These are phyloP conservation scores for Ceratobasidium sp. DNA, from an alignment of 1,284 basidiomycete species.

Conservation along the genomic window DNA sequence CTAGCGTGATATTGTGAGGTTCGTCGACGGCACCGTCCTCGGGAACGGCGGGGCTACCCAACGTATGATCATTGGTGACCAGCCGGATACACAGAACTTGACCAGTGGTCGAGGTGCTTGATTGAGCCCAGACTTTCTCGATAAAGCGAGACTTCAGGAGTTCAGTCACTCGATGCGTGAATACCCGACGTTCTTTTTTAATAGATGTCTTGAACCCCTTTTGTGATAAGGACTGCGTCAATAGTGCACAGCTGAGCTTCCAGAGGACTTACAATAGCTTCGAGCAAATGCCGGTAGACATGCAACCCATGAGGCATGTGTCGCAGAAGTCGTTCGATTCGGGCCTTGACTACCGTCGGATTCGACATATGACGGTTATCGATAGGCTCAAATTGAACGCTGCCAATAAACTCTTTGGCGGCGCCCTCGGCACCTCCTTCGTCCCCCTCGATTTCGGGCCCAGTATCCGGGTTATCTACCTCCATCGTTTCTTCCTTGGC, in stretches of 20 bases:
- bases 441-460: background rate
- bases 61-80: background rate
- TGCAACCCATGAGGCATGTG: conserved; percentile 73
- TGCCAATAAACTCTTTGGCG: conserved; percentile 57
- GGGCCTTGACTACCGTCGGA: conserved; percentile 70
- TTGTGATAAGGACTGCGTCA: background rate
- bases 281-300: conserved; percentile 72
- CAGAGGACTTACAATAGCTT: conserved; percentile 68
- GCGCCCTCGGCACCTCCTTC: conserved; percentile 52
- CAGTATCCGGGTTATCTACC: background rate
- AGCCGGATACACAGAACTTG: conserved; percentile 48
- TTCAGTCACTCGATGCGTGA: conserved; percentile 74
- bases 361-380: conserved; percentile 79
- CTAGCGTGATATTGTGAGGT: background rate
- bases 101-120: conserved; percentile 11
- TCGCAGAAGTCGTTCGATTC: conserved; percentile 74
- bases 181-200: conserved; percentile 78
- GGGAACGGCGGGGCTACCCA: background rate
- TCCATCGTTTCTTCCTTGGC: conserved; percentile 10
- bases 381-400: conserved; percentile 71
- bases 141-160: conserved; percentile 74
- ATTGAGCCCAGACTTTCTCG: conserved; percentile 67
- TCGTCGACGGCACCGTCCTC: conserved; percentile 13
- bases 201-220: conserved; percentile 62
- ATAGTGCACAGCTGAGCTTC: background rate